Evolutionary conservation across 306 rosid species (phyloP), one percentile per base, ranked within the genome.

Genomic region (Acacia confusa): DNA sequence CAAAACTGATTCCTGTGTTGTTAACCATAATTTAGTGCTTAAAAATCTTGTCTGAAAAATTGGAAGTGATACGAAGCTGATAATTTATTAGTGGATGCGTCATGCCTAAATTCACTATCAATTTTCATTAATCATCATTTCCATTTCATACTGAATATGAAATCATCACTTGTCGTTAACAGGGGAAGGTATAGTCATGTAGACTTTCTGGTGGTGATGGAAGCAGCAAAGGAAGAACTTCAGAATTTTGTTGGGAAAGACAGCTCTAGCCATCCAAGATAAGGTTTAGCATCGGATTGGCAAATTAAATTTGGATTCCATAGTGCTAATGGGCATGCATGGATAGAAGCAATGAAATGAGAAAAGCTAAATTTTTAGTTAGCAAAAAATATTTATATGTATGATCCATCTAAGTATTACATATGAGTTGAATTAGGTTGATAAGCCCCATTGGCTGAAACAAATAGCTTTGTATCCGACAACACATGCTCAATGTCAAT

Each of bases 141-240:
- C 17, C 50, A 40, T 69, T n/a, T 38, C 40, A 27, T 77, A 79
- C 63, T 83, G 55, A 81, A 81, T 70, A 48, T 84, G 76, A 84
- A 84, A 77, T 71, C 72, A 77, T 72, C 32, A 72, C 79, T 80
- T 86, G 78, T 88, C 76, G 74, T 69, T 71, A 82, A 60, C 93
- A 95, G 99, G 99, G 99, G 97, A 83, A 89, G 99, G 89, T 95
- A 93, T 84, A 88, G 78, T n/a, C 64, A 84, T 48, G 38, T 85
- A 27, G 90, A 90, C 78, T 95, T 93, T 82, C 88, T 81, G 48
- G 88, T 72, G 72, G 85, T 92, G 79, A 93, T 89, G 93, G 98
- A 95, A 84, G 96, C 94, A 67, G 98, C 99, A 32, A 89, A 82
- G 89, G 89, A 69, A 53, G 97, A 93, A 81, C 92, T 93, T 45